These are phyloP conservation scores for Dioscorea dumetorum DNA, from an alignment of 106 monocot genomes.

Conservation along the genomic window DNA sequence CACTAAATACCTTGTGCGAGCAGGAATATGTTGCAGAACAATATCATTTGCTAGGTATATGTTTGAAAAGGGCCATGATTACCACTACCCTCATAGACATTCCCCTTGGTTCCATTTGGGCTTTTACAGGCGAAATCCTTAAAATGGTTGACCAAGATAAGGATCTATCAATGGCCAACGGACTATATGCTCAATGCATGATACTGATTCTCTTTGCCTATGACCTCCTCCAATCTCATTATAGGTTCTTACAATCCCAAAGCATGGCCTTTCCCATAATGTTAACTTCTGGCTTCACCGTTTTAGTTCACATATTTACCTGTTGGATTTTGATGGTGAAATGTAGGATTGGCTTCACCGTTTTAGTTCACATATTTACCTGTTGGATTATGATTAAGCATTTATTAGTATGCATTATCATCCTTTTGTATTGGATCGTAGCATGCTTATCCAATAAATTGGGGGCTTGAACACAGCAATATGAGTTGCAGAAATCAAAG, in stretches of 20 bases:
- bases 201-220: not conserved
- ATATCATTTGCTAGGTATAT: not conserved
- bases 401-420: not conserved
- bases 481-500: constrained; percentile 3
- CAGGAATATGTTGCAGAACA: not conserved
- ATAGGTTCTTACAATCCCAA: not conserved
- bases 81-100: not conserved
- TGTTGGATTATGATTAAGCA: not conserved
- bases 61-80: not conserved
- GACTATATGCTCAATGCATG: not conserved
- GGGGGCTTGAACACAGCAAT: constrained; percentile 17
- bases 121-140: not conserved
- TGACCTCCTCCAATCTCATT: not conserved
- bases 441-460: constrained; percentile 23
- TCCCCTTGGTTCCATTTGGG: not conserved
- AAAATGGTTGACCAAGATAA: not conserved
- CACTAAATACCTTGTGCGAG: not conserved
- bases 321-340: not conserved
- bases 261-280: not conserved
- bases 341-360: not conserved
- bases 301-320: not conserved
- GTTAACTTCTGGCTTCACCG: not conserved
- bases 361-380: not conserved
- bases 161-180: not conserved
- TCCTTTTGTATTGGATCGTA: not conserved